These are phyloP conservation scores for Pseudopediastrum boryanum DNA, from an alignment of 139 green algal genomes.

Conservation along the genomic window DNA sequence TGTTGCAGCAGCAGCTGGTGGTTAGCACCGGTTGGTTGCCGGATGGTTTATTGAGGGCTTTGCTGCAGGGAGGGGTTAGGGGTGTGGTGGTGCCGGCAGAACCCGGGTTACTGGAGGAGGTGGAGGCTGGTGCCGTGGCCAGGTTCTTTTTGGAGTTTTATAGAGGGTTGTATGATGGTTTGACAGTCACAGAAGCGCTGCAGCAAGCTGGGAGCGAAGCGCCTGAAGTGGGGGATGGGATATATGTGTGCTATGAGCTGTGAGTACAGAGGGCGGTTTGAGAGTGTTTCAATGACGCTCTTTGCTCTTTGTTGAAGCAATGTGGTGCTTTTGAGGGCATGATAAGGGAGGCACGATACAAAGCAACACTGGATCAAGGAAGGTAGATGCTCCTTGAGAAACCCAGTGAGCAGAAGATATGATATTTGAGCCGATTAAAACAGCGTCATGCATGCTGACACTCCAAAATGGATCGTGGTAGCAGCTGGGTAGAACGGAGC, in stretches of 20 bases:
- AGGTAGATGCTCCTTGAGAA: too few relatives aligned
- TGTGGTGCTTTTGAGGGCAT: too few relatives aligned
- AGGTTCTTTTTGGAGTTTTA: constrained; percentile 31
- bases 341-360: too few relatives aligned
- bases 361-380: too few relatives aligned
- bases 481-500: too few relatives aligned
- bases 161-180: not conserved
- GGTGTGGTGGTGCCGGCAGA: constrained; percentile 24
- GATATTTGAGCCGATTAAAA: too few relatives aligned
- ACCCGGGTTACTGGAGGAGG: not conserved
- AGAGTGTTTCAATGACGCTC: not conserved
- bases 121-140: constrained; percentile 13
- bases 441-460: too few relatives aligned
- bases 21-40: constrained; percentile 32
- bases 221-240: not conserved
- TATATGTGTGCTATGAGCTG: constrained; percentile 32
- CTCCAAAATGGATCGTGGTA: too few relatives aligned
- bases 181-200: constrained; percentile 8
- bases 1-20: constrained; percentile 31
- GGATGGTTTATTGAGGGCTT: not conserved
- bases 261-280: too few relatives aligned
- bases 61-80: constrained; percentile 21
- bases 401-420: too few relatives aligned
- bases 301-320: not conserved
- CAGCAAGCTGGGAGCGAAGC: constrained; percentile 9